Percentiles rank a stretch among this genome's conserved stretches.
Conservation (phyloP, 2,329 filamentous ascomycete species). For the Colletotrichum tamarilloi region DNA sequence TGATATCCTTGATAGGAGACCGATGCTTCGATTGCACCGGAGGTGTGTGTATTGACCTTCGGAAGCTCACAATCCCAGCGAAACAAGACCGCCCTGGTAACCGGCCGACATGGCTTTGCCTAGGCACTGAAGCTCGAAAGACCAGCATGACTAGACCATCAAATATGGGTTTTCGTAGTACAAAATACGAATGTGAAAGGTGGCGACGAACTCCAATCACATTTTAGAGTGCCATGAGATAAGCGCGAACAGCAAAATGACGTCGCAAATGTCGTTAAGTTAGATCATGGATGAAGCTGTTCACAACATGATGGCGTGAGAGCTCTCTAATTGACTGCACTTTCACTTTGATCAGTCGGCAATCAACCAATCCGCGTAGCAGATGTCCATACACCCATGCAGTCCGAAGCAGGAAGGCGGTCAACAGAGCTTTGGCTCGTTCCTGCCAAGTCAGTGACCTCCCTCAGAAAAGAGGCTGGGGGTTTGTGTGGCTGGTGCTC, state of each 20-base stretch:
- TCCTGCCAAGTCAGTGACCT: slow-evolving; percentile 9
- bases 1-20: slow-evolving; percentile 69
- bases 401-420: slow-evolving; percentile 24
- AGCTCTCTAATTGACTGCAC: neutral
- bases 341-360: slow-evolving; percentile 1
- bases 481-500: slow-evolving; percentile 15
- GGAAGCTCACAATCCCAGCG: slow-evolving; percentile 17
- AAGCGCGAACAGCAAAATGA: neutral
- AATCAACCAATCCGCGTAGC: neutral
- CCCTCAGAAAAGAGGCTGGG: slow-evolving; percentile 14
- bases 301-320: neutral
- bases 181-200: neutral
- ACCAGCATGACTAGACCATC: slow-evolving; percentile 23
- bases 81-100: slow-evolving; percentile 8
- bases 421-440: slow-evolving; percentile 5
- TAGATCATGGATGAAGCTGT: slow-evolving; percentile 5
- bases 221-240: neutral
- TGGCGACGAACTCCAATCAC: neutral
- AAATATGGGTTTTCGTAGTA: neutral
- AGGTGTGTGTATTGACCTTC: slow-evolving; percentile 26
- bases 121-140: slow-evolving; percentile 18
- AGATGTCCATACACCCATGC: slow-evolving; percentile 1
- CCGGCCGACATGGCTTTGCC: slow-evolving; percentile 15
- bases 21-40: slow-evolving; percentile 43
- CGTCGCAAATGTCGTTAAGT: neutral